These are phyloP conservation scores for Austroboletus niveus DNA, from an alignment of 1,284 basidiomycete species.

Conservation along the genomic window DNA sequence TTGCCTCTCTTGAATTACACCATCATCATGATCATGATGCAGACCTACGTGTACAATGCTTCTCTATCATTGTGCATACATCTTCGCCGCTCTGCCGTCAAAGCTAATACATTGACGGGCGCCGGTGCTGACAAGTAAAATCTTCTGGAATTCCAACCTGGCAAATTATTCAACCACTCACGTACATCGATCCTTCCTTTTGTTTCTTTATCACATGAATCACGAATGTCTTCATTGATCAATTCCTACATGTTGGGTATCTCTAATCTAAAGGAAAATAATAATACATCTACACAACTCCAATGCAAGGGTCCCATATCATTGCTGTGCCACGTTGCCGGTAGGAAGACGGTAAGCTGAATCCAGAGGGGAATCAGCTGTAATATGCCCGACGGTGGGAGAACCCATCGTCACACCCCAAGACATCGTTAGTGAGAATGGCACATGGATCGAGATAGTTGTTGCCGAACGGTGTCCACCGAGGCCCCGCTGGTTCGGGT, in stretches of 20 bases:
- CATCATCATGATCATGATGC: neutral
- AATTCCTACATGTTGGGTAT: slow-evolving; percentile 20
- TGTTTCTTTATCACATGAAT: neutral
- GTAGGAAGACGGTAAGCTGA: neutral
- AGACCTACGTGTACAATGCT: no score
- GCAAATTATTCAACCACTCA: slow-evolving; percentile 10
- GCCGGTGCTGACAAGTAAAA: neutral
- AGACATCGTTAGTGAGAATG: slow-evolving; percentile 22
- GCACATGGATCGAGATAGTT: slow-evolving; percentile 30
- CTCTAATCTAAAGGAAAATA: slow-evolving; percentile 26
- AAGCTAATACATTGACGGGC: neutral
- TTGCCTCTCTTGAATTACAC: slow-evolving; percentile 8
- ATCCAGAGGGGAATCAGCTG: neutral
- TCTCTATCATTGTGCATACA: neutral
- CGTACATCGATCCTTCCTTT: slow-evolving; percentile 8
- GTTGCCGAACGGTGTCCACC: slow-evolving; percentile 25
- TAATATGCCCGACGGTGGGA: slow-evolving; percentile 20
- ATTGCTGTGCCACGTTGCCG: slow-evolving; percentile 2
- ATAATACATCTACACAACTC: slow-evolving; percentile 19
- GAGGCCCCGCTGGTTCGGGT: slow-evolving; percentile 15
- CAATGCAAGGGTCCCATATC: slow-evolving; percentile 14
- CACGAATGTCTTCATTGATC: neutral
- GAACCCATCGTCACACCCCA: slow-evolving; percentile 27
- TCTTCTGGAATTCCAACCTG: neutral
- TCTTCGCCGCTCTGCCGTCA: slow-evolving; percentile 3